These are phyloP conservation scores for Senecio squalidus DNA, from an alignment of 140 eudicot species.

Conservation along the genomic window DNA sequence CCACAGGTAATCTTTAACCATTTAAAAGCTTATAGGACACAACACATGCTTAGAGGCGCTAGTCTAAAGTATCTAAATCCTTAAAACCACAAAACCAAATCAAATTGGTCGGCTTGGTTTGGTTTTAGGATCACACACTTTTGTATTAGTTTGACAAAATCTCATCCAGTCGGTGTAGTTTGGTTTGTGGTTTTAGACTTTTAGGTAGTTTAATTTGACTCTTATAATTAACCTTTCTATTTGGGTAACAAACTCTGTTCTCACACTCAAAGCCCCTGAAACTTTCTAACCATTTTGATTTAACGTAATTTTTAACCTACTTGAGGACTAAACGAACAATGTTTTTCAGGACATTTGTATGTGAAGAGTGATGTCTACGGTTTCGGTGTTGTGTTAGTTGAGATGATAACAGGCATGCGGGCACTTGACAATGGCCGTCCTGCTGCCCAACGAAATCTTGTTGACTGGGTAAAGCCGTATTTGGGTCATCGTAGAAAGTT, in stretches of 20 bases:
- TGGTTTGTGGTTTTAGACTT: not conserved
- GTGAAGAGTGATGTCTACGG: slow-evolving; percentile 76
- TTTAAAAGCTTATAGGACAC: not conserved
- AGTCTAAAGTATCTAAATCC: not conserved
- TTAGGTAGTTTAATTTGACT: not conserved
- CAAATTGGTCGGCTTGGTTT: not conserved
- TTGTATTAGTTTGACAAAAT: not conserved
- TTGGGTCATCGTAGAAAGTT: slow-evolving; percentile 40
- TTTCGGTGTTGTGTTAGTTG: slow-evolving; percentile 61
- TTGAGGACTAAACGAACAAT: not conserved
- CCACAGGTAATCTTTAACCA: slow-evolving; percentile 42
- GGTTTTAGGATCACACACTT: not conserved
- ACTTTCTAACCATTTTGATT: too few relatives aligned
- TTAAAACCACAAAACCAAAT: not conserved
- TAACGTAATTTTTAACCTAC: not conserved
- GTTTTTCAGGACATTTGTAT: slow-evolving; percentile 57
- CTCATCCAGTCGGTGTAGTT: not conserved
- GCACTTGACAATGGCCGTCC: slow-evolving; percentile 61
- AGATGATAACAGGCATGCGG: slow-evolving; percentile 62
- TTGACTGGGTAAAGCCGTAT: slow-evolving; percentile 54
- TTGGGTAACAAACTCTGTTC: too few relatives aligned
- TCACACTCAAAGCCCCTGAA: too few relatives aligned
- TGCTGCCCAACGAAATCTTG: slow-evolving; percentile 33
- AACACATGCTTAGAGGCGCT: not conserved
- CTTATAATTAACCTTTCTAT: too few relatives aligned